Evolutionary conservation across 164 flowering plant species (phyloP), one percentile per base, ranked within the genome.

Genomic region (Aristolochia californica): DNA sequence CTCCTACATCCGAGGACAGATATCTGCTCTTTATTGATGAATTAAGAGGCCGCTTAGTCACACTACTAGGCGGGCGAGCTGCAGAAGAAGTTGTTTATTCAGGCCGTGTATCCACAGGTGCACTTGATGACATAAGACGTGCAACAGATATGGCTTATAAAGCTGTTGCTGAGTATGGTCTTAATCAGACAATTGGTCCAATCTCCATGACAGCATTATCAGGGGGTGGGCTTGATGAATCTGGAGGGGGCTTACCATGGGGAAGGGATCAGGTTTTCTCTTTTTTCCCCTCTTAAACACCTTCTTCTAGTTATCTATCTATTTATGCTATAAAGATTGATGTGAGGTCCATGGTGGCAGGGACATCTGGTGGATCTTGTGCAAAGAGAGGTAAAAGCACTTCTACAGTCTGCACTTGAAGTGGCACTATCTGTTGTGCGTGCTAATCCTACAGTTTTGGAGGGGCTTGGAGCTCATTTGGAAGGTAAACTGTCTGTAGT

Each of bases 111-210:
- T 89, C 99, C 49, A 93, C 99, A 15, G 99, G 99, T 75, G 97
- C 99, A 55, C 82, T 93, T 59, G 99, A 93, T 78, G 99, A 93
- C 62, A 93, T 93, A 47, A 75, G 90, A 50, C 79, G 97, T 63
- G 99, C 99, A 44, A 93, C 99, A 22, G 97, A 93, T 75, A 79
- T 93, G 83, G 99, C 99, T 53, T 89, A 89, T 74, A 93, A 93
- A 75, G 96, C 99, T 48, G 79, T 93, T 38, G 96, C 99, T 60
- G 99, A 93, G 67, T 93, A 93, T 81, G 99, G 99, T 61, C 97
- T 93, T 52, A 93, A 78, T 68, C 74, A 79, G 68, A 78, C 77
- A 44, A 77, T 93, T 24, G 99, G 99, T 26, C 99, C 99, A 27
- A 40, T 93, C 55, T 93, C 99, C 48, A 26, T 93, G 55, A 72